Conservation (phyloP, 2,329 filamentous ascomycete species). For the Cladosporium austrohemisphaericum region DNA sequence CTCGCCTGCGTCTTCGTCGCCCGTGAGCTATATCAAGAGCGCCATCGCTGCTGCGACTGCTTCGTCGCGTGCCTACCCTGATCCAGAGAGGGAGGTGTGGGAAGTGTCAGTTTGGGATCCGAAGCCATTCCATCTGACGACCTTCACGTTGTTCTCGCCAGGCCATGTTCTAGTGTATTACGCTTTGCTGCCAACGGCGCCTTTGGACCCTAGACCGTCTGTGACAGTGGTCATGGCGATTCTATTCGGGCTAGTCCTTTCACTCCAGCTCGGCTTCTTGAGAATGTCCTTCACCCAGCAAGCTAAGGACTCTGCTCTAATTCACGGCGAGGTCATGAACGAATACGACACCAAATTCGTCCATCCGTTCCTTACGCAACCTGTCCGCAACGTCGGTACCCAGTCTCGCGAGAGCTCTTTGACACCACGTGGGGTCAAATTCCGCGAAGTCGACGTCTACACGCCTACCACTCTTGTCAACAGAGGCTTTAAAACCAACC, state of each 20-base stretch:
- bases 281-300: conserved; percentile 76
- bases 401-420: conserved; percentile 58
- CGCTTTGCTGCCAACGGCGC: conserved; percentile 74
- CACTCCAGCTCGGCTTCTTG: conserved; percentile 70
- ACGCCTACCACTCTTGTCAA: conserved; percentile 63
- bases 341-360: conserved; percentile 98
- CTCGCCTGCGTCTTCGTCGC: conserved; percentile 72
- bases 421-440: conserved; percentile 28
- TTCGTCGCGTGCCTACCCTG: conserved; percentile 79
- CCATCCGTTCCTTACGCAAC: conserved; percentile 78
- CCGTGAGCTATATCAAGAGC: conserved; percentile 68
- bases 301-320: conserved; percentile 74
- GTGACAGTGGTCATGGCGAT: conserved; percentile 80
- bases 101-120: conserved; percentile 93
- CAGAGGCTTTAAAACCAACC: conserved; percentile 73
- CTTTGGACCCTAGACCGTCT: conserved; percentile 75
- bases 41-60: conserved; percentile 65
- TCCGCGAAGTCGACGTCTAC: conserved; percentile 56
- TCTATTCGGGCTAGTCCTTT: conserved; percentile 70
- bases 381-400: conserved; percentile 73
- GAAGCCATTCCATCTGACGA: conserved; percentile 71
- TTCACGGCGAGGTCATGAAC: conserved; percentile 87
- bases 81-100: conserved; percentile 84
- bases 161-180: conserved; percentile 89
- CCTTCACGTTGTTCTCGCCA: conserved; percentile 90